Evolutionary conservation across 129 eudicot species (phyloP), one percentile per base, ranked within the genome.

Genomic region (Heracleum sosnowskyi): DNA sequence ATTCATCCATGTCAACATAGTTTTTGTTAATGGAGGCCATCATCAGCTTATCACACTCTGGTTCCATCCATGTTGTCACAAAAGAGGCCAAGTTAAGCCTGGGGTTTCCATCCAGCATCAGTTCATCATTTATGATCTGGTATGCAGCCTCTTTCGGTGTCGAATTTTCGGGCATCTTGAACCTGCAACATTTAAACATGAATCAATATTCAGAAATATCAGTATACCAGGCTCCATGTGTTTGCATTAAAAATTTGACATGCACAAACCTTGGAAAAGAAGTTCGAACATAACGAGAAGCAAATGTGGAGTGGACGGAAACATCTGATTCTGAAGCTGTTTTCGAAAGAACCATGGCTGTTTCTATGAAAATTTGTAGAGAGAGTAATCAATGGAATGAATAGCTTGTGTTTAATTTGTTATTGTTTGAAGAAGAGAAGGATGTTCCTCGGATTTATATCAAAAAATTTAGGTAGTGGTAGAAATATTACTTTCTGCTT

Each of bases 121-220:
- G 71, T 79, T 86, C 89, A n/a, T 86, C 89, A 76, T 78, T 86
- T 28, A 86, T 86, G 39, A 80, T 83, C 72, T 86, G 89, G 78
- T 73, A 83, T 37, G 87, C 89, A 12, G 87, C 89, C 36, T 86
- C 87, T 76, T 83, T 86, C 34, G 87, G 85, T 33, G 81, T 86
- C 63, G 87, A 83, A 15, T 78, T 77, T 44, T 80, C 87, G 47
- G 78, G 76, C 84, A 86, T 77, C 81, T 74, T 69, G 73, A 71
- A 86, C 85, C 85, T 82, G 66, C 62, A 41, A 28, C 31, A 28
- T 20, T 18, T 5, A 10, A 77, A 34, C 57, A 57, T n/a, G 17
- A 75, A 36, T 57, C 28, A 51, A 22, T 72, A 22, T 7, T 22
- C 0, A 3, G 8, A n/a, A 72, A 72, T 10, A 40, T 72, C 51